These are phyloP conservation scores for Forsythia suspensa DNA, from an alignment of 257 asterid genomes.

Conservation along the genomic window DNA sequence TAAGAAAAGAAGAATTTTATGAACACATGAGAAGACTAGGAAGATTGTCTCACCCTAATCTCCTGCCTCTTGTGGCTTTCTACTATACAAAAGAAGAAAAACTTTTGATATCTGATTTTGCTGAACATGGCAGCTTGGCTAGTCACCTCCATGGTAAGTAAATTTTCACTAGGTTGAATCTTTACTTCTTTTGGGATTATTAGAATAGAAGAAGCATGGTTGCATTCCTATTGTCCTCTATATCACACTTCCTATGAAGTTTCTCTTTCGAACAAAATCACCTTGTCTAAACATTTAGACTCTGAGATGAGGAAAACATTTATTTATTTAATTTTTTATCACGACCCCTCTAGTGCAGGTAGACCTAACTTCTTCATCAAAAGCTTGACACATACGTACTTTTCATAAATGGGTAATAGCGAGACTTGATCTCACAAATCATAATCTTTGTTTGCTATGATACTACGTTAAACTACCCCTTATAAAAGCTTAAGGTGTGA, in stretches of 20 bases:
- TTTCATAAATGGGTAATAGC: neutral
- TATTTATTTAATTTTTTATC: too few species aligned
- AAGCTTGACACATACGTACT: neutral
- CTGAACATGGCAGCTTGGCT: constrained; percentile 61
- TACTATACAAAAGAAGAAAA: constrained; percentile 63
- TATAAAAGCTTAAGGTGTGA: neutral
- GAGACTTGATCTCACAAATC: neutral
- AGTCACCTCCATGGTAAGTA: constrained; percentile 65
- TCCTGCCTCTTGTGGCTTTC: constrained; percentile 67
- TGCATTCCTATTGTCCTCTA: neutral
- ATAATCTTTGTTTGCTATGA: too few species aligned
- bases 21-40: constrained; percentile 60
- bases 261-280: neutral
- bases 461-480: neutral
- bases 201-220: neutral
- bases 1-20: constrained; percentile 52
- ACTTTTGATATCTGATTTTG: constrained; percentile 55
- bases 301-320: too few species aligned
- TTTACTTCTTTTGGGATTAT: neutral
- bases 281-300: neutral
- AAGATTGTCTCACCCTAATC: constrained; percentile 50
- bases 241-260: too few species aligned
- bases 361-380: neutral
- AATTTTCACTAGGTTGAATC: neutral
- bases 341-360: too few species aligned